A percentile compares a stretch with the other conserved stretches of the same genome.
Evolutionary conservation across 768 basidiomycete species (phyloP).

Genomic region (Tylopilus intermedius): DNA sequence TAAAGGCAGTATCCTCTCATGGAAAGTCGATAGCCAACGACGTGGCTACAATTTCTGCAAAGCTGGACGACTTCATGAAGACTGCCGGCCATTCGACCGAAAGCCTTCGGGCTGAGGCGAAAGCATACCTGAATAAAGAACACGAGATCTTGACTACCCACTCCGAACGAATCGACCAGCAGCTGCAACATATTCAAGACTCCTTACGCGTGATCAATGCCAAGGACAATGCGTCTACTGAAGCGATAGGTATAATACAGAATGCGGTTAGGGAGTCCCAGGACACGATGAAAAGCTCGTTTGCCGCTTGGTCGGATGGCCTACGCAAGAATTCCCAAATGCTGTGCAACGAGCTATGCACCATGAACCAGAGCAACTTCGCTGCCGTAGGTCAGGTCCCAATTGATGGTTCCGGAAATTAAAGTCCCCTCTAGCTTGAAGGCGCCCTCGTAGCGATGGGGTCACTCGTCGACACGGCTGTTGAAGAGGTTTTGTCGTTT

Average conservation of each 20-base stretch:
- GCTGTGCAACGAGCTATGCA: slow-evolving; percentile 44
- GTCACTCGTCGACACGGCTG: slow-evolving; percentile 54
- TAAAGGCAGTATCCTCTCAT: slow-evolving; percentile 57
- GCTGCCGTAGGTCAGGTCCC: slow-evolving; percentile 33
- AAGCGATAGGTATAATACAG: slow-evolving; percentile 47
- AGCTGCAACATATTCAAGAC: slow-evolving; percentile 51
- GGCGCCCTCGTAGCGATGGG: slow-evolving; percentile 54
- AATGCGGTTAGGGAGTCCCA: slow-evolving; percentile 48
- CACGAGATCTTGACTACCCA: slow-evolving; percentile 47
- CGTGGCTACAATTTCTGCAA: slow-evolving; percentile 48
- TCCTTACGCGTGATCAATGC: slow-evolving; percentile 50
- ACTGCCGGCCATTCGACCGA: slow-evolving; percentile 48
- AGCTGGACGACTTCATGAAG: slow-evolving; percentile 59
- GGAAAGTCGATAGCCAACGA: slow-evolving; percentile 55
- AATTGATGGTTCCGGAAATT: not conserved
- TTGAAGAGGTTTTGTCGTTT: slow-evolving; percentile 54
- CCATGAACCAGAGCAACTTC: slow-evolving; percentile 42
- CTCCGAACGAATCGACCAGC: slow-evolving; percentile 51
- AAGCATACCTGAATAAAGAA: slow-evolving; percentile 53
- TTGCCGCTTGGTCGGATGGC: slow-evolving; percentile 51
- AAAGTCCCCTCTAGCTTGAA: slow-evolving; percentile 40
- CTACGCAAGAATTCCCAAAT: slow-evolving; percentile 46
- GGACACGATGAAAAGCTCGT: slow-evolving; percentile 47
- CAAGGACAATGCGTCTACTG: slow-evolving; percentile 51
- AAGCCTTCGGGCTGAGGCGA: slow-evolving; percentile 52